These are phyloP conservation scores for Thalassiosira ordinaria DNA, from an alignment of 352 stramenopile species.

Conservation along the genomic window DNA sequence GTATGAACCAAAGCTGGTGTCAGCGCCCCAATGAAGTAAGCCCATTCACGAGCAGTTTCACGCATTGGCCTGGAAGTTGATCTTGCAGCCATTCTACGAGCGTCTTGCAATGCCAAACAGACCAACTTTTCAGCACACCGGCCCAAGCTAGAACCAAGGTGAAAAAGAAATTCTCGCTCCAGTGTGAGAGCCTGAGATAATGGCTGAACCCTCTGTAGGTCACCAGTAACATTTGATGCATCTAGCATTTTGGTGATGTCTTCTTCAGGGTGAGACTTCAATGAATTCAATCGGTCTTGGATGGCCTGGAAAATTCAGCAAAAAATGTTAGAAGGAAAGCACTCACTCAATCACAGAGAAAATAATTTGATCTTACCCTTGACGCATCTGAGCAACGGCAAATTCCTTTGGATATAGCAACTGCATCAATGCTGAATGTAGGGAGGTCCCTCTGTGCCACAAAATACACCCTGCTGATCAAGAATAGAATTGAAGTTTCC, in stretches of 20 bases:
- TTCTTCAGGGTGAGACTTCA: conserved; percentile 46
- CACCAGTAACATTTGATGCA: conserved; percentile 30
- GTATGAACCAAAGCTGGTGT: conserved; percentile 55
- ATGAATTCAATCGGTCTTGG: conserved; percentile 38
- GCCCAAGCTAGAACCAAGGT: conserved; percentile 50
- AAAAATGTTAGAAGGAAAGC: conserved; percentile 3
- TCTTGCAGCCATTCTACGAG: conserved; percentile 22
- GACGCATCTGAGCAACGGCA: conserved; percentile 61
- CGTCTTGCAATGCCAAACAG: conserved; percentile 47
- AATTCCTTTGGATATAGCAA: conserved; percentile 58
- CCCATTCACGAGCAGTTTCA: conserved; percentile 33
- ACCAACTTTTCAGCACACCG: conserved; percentile 65
- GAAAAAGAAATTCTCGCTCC: conserved; percentile 58
- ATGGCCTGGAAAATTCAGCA: conserved; percentile 37
- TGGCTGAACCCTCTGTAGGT: conserved; percentile 1
- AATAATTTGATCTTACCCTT: conserved; percentile 42
- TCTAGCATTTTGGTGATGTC: conserved; percentile 45
- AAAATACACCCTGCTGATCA: conserved; percentile 45
- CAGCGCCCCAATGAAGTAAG: conserved; percentile 49
- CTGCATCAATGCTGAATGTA: conserved; percentile 52
- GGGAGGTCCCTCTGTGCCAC: conserved; percentile 14
- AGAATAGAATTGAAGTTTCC: conserved; percentile 43
- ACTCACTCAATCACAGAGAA: neutral
- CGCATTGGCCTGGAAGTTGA: neutral
- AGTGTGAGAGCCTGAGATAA: conserved; percentile 37